Percentiles rank a stretch among this genome's conserved stretches.
phyloP scores from a whole-genome alignment of 139 green algal genomes.

The Tetradesmus lagerheimii region DNA sequence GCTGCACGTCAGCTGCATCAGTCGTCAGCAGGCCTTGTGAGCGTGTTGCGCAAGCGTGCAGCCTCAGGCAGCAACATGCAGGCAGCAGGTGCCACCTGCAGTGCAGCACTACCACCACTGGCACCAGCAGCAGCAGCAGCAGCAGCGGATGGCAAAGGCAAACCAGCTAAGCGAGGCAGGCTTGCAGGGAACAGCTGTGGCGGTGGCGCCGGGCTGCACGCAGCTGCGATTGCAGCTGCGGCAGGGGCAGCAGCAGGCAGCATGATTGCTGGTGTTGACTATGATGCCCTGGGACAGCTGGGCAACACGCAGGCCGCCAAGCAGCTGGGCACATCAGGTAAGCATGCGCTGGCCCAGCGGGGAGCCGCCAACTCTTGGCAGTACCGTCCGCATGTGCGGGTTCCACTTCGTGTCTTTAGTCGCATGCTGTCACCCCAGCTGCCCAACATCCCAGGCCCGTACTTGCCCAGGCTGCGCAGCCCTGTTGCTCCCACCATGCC shows the following conservation, averaged over 20 bases:
- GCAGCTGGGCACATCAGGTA: constrained; percentile 12
- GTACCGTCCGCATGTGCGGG: too few species aligned
- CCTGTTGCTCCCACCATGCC: too few species aligned
- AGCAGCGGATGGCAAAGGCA: too few species aligned
- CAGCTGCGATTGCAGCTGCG: background rate
- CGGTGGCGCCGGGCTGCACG: background rate
- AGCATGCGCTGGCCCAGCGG: background rate
- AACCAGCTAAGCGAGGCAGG: background rate
- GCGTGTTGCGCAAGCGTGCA: background rate
- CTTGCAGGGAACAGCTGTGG: background rate
- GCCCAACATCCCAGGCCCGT: too few species aligned
- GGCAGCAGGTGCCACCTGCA: constrained; percentile 23
- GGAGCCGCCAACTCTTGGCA: too few species aligned
- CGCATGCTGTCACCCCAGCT: too few species aligned
- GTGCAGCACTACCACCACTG: background rate
- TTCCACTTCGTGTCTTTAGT: too few species aligned
- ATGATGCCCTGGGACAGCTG: constrained; percentile 16
- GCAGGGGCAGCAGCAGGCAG: background rate
- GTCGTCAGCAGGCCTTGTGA: background rate
- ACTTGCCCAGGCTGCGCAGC: too few species aligned
- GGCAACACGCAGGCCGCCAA: constrained; percentile 6
- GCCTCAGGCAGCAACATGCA: background rate
- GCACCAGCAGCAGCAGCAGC: constrained; percentile 17
- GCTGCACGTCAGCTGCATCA: background rate
- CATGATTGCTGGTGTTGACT: background rate